These are phyloP conservation scores for Boletus edulis DNA, from an alignment of 768 basidiomycete species.

Conservation along the genomic window DNA sequence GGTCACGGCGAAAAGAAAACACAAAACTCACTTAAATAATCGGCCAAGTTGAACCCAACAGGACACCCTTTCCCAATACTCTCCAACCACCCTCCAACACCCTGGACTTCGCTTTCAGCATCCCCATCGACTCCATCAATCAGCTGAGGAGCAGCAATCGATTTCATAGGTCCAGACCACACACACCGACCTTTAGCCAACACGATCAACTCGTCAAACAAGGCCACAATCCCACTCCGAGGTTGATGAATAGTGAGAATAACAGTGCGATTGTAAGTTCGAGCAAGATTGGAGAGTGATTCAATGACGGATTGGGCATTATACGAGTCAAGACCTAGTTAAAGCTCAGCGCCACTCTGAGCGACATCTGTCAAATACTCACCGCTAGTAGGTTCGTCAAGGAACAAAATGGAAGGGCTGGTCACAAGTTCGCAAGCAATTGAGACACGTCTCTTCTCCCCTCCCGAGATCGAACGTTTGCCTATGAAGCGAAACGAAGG, in stretches of 20 bases:
- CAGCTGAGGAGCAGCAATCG: constrained; percentile 4
- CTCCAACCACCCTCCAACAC: constrained; percentile 62
- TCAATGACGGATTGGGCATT: constrained; percentile 96
- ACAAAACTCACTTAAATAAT: constrained; percentile 77
- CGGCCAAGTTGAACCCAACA: constrained; percentile 93
- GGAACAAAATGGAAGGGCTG: constrained; percentile 91
- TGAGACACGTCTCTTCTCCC: constrained; percentile 94
- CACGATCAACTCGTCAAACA: constrained; percentile 90
- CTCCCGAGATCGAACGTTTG: constrained; percentile 90
- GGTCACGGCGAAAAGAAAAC: background rate
- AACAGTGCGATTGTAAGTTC: constrained; percentile 90
- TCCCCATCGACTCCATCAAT: constrained; percentile 6
- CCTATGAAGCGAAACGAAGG: constrained; percentile 40
- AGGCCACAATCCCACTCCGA: constrained; percentile 92
- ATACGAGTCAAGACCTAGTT: constrained; percentile 83
- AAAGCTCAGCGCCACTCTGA: background rate
- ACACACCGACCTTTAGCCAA: constrained; percentile 73
- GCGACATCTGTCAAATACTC: constrained; percentile 23
- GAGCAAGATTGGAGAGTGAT: constrained; percentile 78
- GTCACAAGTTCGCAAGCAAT: constrained; percentile 99
- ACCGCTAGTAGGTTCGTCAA: constrained; percentile 98
- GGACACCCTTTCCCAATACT: constrained; percentile 83
- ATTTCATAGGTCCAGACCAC: constrained; percentile 31
- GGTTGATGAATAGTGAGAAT: constrained; percentile 99
- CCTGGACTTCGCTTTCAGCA: constrained; percentile 19